These are phyloP conservation scores for Maudiozyma barnettii DNA, from an alignment of 805 yeast species.

Conservation along the genomic window DNA sequence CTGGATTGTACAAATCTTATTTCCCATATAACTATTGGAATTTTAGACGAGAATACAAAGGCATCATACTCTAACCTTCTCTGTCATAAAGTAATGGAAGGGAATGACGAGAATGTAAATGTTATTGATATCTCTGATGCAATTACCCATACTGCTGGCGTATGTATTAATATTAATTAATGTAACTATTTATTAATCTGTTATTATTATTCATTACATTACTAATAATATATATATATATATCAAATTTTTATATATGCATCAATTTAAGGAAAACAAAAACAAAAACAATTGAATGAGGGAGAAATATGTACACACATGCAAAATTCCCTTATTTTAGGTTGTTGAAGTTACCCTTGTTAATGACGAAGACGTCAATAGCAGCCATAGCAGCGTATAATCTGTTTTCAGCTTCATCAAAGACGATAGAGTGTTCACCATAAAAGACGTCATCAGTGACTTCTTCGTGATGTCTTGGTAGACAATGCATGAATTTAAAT, in stretches of 20 bases:
- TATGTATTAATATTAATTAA: not conserved
- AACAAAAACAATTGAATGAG: not conserved
- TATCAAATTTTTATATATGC: not conserved
- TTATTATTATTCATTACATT: not conserved
- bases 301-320: not conserved
- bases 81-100: constrained; percentile 15
- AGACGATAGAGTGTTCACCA: constrained; percentile 72
- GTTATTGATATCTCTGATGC: not conserved
- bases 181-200: not conserved
- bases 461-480: constrained; percentile 92
- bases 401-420: constrained; percentile 93
- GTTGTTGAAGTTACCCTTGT: constrained; percentile 53
- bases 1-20: constrained; percentile 32
- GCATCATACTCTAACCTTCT: constrained; percentile 47
- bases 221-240: not conserved
- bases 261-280: not conserved
- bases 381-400: constrained; percentile 94
- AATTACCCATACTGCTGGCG: not conserved
- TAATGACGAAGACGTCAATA: constrained; percentile 78
- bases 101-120: not conserved
- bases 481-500: constrained; percentile 95
- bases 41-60: constrained; percentile 33
- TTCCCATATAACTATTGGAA: constrained; percentile 72
- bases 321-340: constrained; percentile 5
- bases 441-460: constrained; percentile 91